Evolutionary conservation across 2,329 filamentous ascomycete species (phyloP).

Genomic region (Mycosphaerella sp.): DNA sequence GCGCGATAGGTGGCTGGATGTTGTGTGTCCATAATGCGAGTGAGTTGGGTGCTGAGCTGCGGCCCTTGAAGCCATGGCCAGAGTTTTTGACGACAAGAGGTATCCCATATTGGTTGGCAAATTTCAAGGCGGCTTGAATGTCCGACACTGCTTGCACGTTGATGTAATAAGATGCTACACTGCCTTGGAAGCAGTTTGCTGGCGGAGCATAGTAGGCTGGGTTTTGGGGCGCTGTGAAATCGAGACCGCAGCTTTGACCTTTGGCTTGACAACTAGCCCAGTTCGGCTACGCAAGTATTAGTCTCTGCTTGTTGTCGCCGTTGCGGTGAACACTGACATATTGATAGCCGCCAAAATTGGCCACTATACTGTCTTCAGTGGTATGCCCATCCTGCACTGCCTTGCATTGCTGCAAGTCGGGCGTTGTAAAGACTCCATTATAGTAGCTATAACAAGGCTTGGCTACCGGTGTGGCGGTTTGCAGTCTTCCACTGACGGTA

Average conservation of each 20-base stretch:
- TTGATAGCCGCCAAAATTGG: constrained; percentile 14
- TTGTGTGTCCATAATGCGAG: constrained; percentile 25
- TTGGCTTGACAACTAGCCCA: constrained; percentile 17
- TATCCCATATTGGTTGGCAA: constrained; percentile 19
- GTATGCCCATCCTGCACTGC: constrained; percentile 14
- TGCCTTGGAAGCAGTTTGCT: constrained; percentile 19
- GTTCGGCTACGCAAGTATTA: constrained; percentile 7
- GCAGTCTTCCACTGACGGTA: constrained; percentile 14
- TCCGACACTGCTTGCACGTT: constrained; percentile 20
- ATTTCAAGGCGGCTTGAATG: constrained; percentile 21
- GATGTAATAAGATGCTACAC: constrained; percentile 23
- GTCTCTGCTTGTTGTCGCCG: neutral
- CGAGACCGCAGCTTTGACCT: constrained; percentile 16
- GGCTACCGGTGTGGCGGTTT: constrained; percentile 11
- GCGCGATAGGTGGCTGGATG: neutral
- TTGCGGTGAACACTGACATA: constrained; percentile 6
- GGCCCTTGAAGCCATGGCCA: constrained; percentile 27
- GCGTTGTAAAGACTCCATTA: constrained; percentile 7
- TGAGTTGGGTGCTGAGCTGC: constrained; percentile 12
- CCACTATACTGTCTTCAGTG: constrained; percentile 13
- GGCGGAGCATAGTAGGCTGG: constrained; percentile 8
- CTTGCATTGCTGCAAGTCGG: constrained; percentile 11
- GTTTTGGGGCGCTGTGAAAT: constrained; percentile 13
- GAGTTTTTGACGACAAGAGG: constrained; percentile 26
- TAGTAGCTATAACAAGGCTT: constrained; percentile 18